Base-by-base conservation (phyloP, 2,329 filamentous ascomycete species). In the Sporothrix dimorphospora region DNA sequence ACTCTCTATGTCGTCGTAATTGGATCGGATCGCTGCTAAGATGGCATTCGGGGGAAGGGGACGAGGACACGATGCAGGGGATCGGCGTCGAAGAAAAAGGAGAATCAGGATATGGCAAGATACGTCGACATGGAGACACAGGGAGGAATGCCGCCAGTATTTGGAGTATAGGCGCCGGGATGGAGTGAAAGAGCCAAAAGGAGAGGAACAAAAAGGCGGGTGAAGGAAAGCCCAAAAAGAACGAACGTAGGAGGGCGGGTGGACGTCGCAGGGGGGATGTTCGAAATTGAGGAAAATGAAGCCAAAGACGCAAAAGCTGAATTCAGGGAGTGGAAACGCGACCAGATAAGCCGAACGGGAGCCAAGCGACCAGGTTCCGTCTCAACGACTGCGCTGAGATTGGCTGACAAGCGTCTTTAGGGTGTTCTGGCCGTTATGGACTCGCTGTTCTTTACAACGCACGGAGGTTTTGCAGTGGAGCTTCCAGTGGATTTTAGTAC, bases 271-370 rank as follows among this genome's bases (percentile, higher is more conserved):
- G 47, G 69, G 42, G 42, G 16, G 14, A 76, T 9, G 55, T 21
- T 59, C 38, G 42, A 63, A 40, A 19, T 34, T 51, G 30, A 67
- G 30, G 42, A 71, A 61, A 61, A 51, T n/a, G 61, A 71, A 67
- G 45, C 49, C 57, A 66, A 57, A 59, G 57, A 19, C 24, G 55
- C 45, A 70, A 67, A 70, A 30, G 38, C 21, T 61, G 45, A 38
- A 49, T 47, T 30, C 34, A 63, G 69, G 61, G 63, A 59, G 42
- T 30, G 53, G 51, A 47, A 70, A 72, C 57, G 66, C 59, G 72
- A 53, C 45, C 40, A 53, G 61, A 70, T 49, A 66, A 72, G 71
- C 53, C 55, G 40, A 21, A 63, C 16, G 53, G 53, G 55, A 61
- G 14, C 55, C 55, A 30, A 55, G 24, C 14, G 30, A 34, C 30